Conservation (phyloP, 148 eudicot species). For the Euryodendron excelsum region DNA sequence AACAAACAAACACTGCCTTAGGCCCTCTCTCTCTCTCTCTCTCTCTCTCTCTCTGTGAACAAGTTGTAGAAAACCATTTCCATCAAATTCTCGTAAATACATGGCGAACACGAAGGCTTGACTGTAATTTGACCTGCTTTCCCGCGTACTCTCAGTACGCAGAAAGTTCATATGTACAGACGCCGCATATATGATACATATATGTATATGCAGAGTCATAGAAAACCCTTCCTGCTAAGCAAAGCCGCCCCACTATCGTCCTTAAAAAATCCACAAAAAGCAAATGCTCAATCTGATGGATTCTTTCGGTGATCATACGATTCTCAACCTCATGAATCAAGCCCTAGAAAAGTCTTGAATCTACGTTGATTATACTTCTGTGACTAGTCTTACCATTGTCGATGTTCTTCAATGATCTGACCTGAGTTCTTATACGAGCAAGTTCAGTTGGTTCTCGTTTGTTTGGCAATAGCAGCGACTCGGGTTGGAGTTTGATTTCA, state of each 20-base stretch:
- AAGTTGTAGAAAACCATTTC: too few species aligned
- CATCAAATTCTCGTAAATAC: neutral
- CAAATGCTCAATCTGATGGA: conserved; percentile 6
- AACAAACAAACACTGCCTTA: too few species aligned
- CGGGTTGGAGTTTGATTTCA: neutral
- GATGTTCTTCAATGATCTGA: too few species aligned
- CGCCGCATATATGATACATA: too few species aligned
- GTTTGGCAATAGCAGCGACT: neutral
- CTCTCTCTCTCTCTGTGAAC: too few species aligned
- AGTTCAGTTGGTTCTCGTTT: neutral
- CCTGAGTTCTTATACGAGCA: neutral
- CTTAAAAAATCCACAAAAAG: neutral
- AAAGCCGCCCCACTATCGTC: neutral
- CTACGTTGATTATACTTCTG: too few species aligned
- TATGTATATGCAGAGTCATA: neutral
- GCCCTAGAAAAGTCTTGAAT: conserved; percentile 1
- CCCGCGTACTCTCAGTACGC: conserved; percentile 11
- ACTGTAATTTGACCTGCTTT: conserved; percentile 6
- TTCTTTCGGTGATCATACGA: neutral
- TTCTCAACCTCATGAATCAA: neutral
- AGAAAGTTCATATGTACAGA: neutral
- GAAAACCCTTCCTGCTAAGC: conserved; percentile 6
- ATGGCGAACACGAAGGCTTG: neutral
- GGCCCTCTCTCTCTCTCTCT: too few species aligned
- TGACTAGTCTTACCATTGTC: too few species aligned